phyloP scores from a whole-genome alignment of 208 protist genomes.

The Tritrichomonas foetus region DNA sequence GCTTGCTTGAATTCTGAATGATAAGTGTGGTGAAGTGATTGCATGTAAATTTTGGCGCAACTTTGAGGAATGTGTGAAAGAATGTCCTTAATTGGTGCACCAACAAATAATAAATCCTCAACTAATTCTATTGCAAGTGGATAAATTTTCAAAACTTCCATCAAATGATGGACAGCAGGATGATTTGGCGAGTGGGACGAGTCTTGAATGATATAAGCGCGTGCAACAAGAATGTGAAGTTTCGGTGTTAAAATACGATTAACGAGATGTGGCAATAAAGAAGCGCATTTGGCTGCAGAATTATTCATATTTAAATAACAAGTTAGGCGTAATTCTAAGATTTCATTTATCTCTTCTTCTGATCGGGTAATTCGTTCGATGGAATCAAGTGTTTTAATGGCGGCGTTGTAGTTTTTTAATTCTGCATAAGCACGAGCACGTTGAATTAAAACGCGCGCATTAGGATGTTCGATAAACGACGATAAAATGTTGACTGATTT shows the following conservation, averaged over 20 bases:
- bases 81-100: neutral
- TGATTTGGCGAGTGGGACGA: neutral
- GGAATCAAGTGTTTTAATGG: neutral
- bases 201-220: neutral
- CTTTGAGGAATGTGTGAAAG: neutral
- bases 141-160: neutral
- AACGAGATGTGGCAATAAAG: neutral
- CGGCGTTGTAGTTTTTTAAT: neutral
- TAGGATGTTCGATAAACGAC: neutral
- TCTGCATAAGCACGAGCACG: neutral
- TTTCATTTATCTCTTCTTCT: neutral
- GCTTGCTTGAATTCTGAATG: neutral
- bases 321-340: neutral
- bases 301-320: neutral
- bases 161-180: neutral
- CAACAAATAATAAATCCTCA: neutral
- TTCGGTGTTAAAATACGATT: conserved; percentile 19
- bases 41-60: neutral
- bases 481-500: neutral
- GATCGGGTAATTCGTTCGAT: neutral
- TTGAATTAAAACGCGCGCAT: neutral
- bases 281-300: neutral
- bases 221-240: neutral
- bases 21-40: neutral
- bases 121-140: neutral